Evolutionary conservation across 2,329 filamentous ascomycete genomes (phyloP).

Genomic region (Bimuria novae-zelandiae): DNA sequence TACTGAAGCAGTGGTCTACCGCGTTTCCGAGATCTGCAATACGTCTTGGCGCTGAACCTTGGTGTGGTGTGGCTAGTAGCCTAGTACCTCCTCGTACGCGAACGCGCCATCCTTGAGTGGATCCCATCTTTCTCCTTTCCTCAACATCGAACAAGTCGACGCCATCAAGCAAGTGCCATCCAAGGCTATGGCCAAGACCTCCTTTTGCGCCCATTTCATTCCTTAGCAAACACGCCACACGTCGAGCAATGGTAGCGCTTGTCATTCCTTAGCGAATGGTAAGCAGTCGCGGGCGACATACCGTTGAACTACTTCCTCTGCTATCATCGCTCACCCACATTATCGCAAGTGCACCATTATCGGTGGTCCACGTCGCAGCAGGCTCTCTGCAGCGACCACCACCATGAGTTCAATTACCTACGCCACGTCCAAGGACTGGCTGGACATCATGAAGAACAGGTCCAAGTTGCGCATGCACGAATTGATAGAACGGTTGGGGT

Average conservation of each 20-base stretch:
- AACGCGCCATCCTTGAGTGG: constrained; percentile 3
- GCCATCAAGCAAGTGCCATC: not conserved
- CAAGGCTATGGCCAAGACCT: not conserved
- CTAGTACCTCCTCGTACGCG: not conserved
- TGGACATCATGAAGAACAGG: constrained; percentile 44
- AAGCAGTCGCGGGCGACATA: not conserved
- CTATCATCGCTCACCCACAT: not conserved
- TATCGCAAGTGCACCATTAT: not conserved
- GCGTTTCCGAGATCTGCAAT: not conserved
- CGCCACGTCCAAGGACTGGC: constrained; percentile 41
- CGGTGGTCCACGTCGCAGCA: not conserved
- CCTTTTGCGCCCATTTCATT: not conserved
- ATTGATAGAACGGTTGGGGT: constrained; percentile 41
- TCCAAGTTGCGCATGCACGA: constrained; percentile 44
- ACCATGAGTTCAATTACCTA: constrained; percentile 27
- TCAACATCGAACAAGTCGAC: constrained; percentile 2
- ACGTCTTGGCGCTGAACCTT: constrained; percentile 1
- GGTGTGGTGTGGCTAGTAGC: constrained; percentile 2
- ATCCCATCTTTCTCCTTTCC: constrained; percentile 3
- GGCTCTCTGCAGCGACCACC: not conserved
- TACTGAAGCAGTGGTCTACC: not conserved
- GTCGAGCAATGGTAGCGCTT: not conserved
- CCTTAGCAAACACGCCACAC: not conserved
- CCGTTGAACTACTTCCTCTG: not conserved
- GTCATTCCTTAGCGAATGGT: constrained; percentile 4